Evolutionary conservation across 2,329 filamentous ascomycete species (phyloP).

Genomic region (Huntiella decipiens): DNA sequence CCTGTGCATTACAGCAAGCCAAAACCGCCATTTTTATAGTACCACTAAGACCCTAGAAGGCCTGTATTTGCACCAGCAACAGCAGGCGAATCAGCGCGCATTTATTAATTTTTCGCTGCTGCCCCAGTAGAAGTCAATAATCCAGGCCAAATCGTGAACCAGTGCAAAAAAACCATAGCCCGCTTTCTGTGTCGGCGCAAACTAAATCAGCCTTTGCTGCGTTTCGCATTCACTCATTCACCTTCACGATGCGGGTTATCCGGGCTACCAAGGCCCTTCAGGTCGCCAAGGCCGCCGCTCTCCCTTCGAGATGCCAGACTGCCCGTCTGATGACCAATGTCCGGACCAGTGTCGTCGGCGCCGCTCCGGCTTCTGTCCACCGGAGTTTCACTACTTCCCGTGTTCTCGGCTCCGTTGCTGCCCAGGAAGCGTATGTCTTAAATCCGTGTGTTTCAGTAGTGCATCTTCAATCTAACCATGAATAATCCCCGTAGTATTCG

Average conservation of each 20-base stretch:
- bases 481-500: slow-evolving; percentile 21
- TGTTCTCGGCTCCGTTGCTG: slow-evolving; percentile 17
- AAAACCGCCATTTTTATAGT: no score
- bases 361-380: neutral
- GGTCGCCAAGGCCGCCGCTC: slow-evolving; percentile 2
- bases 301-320: slow-evolving; percentile 5
- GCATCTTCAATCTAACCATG: neutral
- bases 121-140: neutral
- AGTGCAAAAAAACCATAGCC: neutral
- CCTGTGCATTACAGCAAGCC: neutral
- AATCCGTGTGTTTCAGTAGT: neutral
- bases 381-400: slow-evolving; percentile 10
- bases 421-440: slow-evolving; percentile 23
- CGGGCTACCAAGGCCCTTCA: slow-evolving; percentile 8
- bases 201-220: neutral
- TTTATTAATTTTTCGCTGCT: slow-evolving; percentile 6
- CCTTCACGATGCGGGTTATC: slow-evolving; percentile 10
- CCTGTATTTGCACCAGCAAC: neutral
- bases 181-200: neutral
- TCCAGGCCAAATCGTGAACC: no score
- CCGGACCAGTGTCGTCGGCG: neutral
- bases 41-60: neutral
- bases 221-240: slow-evolving; percentile 1
- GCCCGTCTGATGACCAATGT: slow-evolving; percentile 3
- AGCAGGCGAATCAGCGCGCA: slow-evolving; percentile 3